Percentiles rank a stretch among this genome's conserved stretches.
These are phyloP conservation scores for Stenogyne calaminthoides DNA, from an alignment of 305 asterid genomes.

Conservation along the genomic window DNA sequence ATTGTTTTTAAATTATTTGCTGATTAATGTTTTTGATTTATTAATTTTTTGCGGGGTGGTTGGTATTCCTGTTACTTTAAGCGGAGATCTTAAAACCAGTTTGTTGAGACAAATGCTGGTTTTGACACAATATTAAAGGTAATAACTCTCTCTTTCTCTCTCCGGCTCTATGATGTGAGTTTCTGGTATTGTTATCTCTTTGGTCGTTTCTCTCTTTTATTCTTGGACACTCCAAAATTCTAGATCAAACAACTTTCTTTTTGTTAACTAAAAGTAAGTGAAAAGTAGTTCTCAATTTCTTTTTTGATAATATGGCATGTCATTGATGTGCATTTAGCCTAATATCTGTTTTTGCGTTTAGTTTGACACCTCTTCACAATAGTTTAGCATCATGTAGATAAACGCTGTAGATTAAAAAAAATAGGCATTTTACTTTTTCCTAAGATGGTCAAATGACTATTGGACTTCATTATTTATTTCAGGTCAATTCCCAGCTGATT, in stretches of 20 bases:
- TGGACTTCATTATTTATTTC: constrained; percentile 31
- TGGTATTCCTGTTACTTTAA: constrained; percentile 91
- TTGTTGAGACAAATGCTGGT: constrained; percentile 94
- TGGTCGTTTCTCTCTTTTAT: background rate
- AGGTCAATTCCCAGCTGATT: constrained; percentile 98
- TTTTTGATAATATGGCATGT: constrained; percentile 3
- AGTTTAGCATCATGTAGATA: background rate
- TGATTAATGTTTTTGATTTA: constrained; percentile 18
- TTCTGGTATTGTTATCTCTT: background rate
- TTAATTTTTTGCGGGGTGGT: constrained; percentile 62
- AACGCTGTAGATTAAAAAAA: background rate
- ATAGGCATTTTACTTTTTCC: background rate
- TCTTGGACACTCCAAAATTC: constrained; percentile 2
- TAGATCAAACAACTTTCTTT: background rate
- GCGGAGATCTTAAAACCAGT: constrained; percentile 95
- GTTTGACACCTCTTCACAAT: background rate
- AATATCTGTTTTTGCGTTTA: background rate
- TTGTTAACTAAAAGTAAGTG: background rate
- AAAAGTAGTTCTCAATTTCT: background rate
- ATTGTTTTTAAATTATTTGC: constrained; percentile 16
- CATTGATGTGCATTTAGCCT: constrained; percentile 15
- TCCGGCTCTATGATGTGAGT: background rate
- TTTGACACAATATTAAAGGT: constrained; percentile 98
- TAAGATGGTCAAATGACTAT: constrained; percentile 14
- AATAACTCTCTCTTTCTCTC: constrained; percentile 23